Conservation (phyloP, 2,329 filamentous ascomycete species). For the Aspergillus flavus region DNA sequence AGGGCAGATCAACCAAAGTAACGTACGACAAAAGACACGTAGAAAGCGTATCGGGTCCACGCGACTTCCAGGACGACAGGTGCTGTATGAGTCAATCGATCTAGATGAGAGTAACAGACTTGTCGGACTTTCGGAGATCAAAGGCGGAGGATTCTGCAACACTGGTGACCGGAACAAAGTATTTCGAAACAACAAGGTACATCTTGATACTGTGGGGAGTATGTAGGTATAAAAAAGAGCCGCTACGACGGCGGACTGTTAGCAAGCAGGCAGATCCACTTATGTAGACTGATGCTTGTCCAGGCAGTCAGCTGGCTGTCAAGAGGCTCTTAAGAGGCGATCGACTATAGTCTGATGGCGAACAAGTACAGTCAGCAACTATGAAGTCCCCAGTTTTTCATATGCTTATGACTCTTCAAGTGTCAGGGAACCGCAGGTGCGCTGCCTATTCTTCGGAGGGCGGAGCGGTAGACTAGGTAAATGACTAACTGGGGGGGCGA, state of each 20-base stretch:
- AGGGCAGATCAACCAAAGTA: constrained; percentile 26
- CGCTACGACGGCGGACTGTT: constrained; percentile 33
- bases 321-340: constrained; percentile 15
- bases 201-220: constrained; percentile 36
- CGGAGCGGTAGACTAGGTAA: constrained; percentile 14
- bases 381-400: background rate
- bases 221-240: constrained; percentile 29
- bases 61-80: constrained; percentile 21
- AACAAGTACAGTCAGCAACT: constrained; percentile 13
- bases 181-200: constrained; percentile 39
- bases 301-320: constrained; percentile 32
- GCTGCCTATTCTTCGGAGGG: constrained; percentile 21
- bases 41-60: constrained; percentile 13
- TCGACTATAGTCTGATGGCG: constrained; percentile 20
- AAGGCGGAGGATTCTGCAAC: constrained; percentile 35
- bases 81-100: constrained; percentile 13
- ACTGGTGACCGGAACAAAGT: constrained; percentile 41
- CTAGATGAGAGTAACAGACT: constrained; percentile 30
- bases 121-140: constrained; percentile 34
- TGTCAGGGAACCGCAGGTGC: constrained; percentile 17
- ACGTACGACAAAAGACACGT: constrained; percentile 21
- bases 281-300: constrained; percentile 24
- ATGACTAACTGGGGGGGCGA: constrained; percentile 13
- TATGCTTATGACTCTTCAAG: constrained; percentile 9
- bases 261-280: constrained; percentile 36